phyloP scores from a whole-genome alignment of 2,329 filamentous ascomycete species.

The Aspergillus pseudotamarii region DNA sequence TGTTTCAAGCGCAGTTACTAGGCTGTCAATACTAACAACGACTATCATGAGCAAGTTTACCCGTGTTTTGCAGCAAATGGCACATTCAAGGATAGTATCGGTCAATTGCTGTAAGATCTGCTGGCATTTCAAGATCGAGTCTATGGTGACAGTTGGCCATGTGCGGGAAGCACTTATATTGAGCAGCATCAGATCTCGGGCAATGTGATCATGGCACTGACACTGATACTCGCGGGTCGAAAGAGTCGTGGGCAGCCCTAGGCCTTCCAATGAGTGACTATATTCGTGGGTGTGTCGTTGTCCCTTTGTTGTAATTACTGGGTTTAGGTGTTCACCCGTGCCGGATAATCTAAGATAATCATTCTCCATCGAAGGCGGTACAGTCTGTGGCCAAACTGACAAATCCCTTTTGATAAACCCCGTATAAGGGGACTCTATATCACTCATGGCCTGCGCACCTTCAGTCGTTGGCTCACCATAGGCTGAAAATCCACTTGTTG shows the following conservation, averaged over 20 bases:
- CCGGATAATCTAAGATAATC: neutral
- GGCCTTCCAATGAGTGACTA: constrained; percentile 6
- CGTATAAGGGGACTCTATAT: neutral
- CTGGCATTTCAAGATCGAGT: constrained; percentile 30
- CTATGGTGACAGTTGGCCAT: constrained; percentile 25
- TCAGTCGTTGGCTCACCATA: neutral
- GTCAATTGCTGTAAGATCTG: constrained; percentile 31
- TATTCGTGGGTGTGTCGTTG: constrained; percentile 8
- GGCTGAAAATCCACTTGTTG: neutral
- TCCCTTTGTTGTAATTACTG: constrained; percentile 5
- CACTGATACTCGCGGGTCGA: constrained; percentile 18
- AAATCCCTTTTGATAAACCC: constrained; percentile 13
- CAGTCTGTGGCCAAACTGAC: constrained; percentile 12
- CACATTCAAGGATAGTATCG: constrained; percentile 34
- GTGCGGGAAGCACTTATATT: constrained; percentile 21
- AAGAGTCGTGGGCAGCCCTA: neutral
- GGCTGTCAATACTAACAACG: constrained; percentile 33
- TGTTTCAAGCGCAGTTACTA: constrained; percentile 29
- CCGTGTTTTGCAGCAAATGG: constrained; percentile 26
- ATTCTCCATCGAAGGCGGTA: constrained; percentile 4
- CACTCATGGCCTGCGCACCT: neutral
- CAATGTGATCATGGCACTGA: constrained; percentile 27
- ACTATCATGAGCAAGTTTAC: constrained; percentile 34
- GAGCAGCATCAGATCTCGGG: constrained; percentile 27
- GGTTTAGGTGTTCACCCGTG: neutral